These are phyloP conservation scores for Houttuynia cordata DNA, from an alignment of 164 flowering plant species.

Conservation along the genomic window DNA sequence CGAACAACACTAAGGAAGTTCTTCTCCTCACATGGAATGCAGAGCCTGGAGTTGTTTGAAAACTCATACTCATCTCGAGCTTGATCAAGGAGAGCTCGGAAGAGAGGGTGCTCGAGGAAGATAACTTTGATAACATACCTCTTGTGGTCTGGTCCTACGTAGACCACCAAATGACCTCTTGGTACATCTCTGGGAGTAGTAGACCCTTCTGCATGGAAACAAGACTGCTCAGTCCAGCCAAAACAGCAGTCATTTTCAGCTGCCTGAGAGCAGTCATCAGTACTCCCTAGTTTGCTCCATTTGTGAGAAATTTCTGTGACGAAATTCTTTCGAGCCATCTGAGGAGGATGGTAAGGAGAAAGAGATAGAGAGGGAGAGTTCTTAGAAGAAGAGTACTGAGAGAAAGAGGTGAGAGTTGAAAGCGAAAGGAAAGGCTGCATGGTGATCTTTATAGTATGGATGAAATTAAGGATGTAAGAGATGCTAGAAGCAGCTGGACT, in stretches of 20 bases:
- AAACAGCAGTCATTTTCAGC: constrained; percentile 20
- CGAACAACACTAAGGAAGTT: constrained; percentile 49
- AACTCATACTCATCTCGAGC: constrained; percentile 68
- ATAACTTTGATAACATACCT: constrained; percentile 61
- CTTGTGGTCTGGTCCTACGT: constrained; percentile 56
- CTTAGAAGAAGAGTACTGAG: not conserved
- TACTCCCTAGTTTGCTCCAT: constrained; percentile 43
- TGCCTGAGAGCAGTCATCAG: constrained; percentile 21
- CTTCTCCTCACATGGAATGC: constrained; percentile 71
- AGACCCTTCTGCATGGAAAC: constrained; percentile 17
- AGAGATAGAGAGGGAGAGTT: not conserved
- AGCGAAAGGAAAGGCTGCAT: not conserved
- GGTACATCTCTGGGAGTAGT: constrained; percentile 72
- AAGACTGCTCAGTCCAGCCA: constrained; percentile 37
- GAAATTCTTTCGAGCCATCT: constrained; percentile 4
- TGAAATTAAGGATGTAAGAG: not conserved
- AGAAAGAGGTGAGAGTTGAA: not conserved
- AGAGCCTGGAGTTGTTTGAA: constrained; percentile 43
- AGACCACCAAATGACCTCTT: constrained; percentile 79
- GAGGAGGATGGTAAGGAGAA: not conserved
- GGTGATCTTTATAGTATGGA: not conserved
- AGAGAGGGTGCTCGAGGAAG: constrained; percentile 61
- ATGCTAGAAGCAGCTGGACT: not conserved
- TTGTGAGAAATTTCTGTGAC: constrained; percentile 29
- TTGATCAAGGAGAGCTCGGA: constrained; percentile 63